Evolutionary conservation across 352 stramenopile genomes (phyloP).

Genomic region (Nothophytophthora sp.): DNA sequence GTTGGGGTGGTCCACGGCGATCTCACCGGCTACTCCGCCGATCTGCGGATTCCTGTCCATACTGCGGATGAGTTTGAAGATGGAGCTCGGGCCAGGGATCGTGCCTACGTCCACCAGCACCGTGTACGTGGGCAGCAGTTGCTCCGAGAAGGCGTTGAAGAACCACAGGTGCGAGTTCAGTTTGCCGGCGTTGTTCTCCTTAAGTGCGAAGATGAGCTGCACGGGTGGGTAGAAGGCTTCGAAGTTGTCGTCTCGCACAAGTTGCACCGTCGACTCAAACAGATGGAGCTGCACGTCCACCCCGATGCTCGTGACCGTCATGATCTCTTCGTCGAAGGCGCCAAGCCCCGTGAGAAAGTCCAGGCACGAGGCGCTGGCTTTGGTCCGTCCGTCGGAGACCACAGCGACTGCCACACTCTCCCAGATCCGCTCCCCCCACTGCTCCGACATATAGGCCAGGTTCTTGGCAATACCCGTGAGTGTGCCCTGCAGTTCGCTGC

Average conservation of each 20-base stretch:
- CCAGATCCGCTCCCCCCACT: slow-evolving; percentile 42
- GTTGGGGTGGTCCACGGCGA: slow-evolving; percentile 41
- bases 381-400: slow-evolving; percentile 47
- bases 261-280: slow-evolving; percentile 47
- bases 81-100: slow-evolving; percentile 34
- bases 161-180: slow-evolving; percentile 62
- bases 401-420: slow-evolving; percentile 38
- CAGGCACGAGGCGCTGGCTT: slow-evolving; percentile 37
- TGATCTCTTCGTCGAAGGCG: slow-evolving; percentile 56
- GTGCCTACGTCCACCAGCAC: slow-evolving; percentile 53
- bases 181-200: slow-evolving; percentile 52
- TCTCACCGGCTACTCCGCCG: slow-evolving; percentile 46
- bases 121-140: slow-evolving; percentile 52
- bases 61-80: slow-evolving; percentile 42
- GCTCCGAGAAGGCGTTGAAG: slow-evolving; percentile 60
- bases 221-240: slow-evolving; percentile 48
- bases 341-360: slow-evolving; percentile 39
- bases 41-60: slow-evolving; percentile 60
- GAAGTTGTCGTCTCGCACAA: slow-evolving; percentile 40
- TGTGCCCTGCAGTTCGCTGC: slow-evolving; percentile 37
- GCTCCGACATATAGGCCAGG: slow-evolving; percentile 39
- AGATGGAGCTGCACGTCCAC: slow-evolving; percentile 48
- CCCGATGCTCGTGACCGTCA: slow-evolving; percentile 44
- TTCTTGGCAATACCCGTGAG: slow-evolving; percentile 42
- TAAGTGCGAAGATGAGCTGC: slow-evolving; percentile 53